Evolutionary conservation across 495 filamentous ascomycete genomes (phyloP), one percentile per base, ranked within the genome.

Genomic region (Lentithecium fluviatile): DNA sequence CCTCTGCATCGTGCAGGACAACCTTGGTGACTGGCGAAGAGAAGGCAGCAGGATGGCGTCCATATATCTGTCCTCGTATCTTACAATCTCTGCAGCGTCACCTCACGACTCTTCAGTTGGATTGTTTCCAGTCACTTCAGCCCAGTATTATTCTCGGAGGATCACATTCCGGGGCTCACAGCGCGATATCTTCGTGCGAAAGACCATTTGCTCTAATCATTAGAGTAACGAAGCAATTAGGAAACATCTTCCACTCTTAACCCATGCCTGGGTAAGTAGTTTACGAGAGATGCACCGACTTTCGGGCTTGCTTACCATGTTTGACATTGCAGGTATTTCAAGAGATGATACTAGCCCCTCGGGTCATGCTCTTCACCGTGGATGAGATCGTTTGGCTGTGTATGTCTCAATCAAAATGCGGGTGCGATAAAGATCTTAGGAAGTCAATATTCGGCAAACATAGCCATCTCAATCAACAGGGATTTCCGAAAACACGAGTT

Each of bases 341-440:
- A 43, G 69, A 71, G 48, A 52, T 54, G 17, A 21, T 64, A 11
- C 47, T 71, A 12, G 59, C 65, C 12, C 43, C 49, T n/a, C 56
- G 68, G 8, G 49, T 66, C 10, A 23, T 71, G 15, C 69, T 70
- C 43, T 68, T 69, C 38, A 52, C 40, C n/a, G 7, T 32, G 0
- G n/a, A 51, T 8, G 59, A 70, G 49, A 46, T 70, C 38, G 7
- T 60, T 3, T 71, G 68, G 68, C 58, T 68, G 20, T 71, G 69
- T 34, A 32, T 15, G 10, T 25, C 45, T 12, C 38, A 21, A 8
- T 8, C 40, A 2, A 12, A 37, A 29, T 62, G 34, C 45, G 19
- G 58, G 61, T 57, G 56, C 38, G 0, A 60, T 6, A 37, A 24
- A 51, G 20, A n/a, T n/a, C n/a, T n/a, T n/a, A n/a, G n/a, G n/a